A percentile compares a stretch with the other conserved stretches of the same genome.
Conservation (phyloP, 179 eudicot species). For the Gypsophila paniculata region DNA sequence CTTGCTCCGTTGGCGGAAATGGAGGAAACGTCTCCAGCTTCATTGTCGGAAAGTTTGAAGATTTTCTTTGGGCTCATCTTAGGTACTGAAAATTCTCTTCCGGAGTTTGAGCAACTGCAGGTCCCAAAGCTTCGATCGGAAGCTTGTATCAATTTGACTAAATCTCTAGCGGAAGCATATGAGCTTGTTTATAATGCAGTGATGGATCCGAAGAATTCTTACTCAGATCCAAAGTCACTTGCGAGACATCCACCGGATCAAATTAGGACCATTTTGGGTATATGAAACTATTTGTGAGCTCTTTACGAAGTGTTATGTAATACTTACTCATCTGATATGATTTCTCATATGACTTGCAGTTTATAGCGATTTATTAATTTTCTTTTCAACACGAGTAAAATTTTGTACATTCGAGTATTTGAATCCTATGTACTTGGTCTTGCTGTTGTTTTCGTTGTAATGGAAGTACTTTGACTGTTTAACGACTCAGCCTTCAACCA, state of each 20-base stretch:
- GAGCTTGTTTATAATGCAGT: constrained; percentile 70
- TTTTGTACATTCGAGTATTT: background rate
- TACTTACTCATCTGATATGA: too few species aligned
- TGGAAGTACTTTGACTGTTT: too few species aligned
- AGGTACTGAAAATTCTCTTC: constrained; percentile 78
- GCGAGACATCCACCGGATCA: constrained; percentile 98
- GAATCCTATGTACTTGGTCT: too few species aligned
- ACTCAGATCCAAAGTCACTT: constrained; percentile 83
- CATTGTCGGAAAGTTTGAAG: constrained; percentile 73
- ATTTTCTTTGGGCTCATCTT: constrained; percentile 78
- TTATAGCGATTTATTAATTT: background rate
- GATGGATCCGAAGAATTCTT: constrained; percentile 66
- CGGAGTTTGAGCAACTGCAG: constrained; percentile 89
- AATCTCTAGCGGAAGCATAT: constrained; percentile 71
- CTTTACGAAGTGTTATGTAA: background rate
- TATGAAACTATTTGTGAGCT: constrained; percentile 33
- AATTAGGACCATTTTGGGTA: constrained; percentile 95
- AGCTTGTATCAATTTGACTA: constrained; percentile 63
- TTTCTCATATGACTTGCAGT: background rate
- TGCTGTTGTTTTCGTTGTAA: background rate
- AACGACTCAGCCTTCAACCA: too few species aligned
- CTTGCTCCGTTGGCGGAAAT: constrained; percentile 51
- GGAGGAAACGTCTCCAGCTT: constrained; percentile 69
- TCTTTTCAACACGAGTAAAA: background rate
- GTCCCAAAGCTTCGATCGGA: constrained; percentile 86